phyloP scores from a whole-genome alignment of 2,329 filamentous ascomycete genomes.

The Colletotrichum liriopes region DNA sequence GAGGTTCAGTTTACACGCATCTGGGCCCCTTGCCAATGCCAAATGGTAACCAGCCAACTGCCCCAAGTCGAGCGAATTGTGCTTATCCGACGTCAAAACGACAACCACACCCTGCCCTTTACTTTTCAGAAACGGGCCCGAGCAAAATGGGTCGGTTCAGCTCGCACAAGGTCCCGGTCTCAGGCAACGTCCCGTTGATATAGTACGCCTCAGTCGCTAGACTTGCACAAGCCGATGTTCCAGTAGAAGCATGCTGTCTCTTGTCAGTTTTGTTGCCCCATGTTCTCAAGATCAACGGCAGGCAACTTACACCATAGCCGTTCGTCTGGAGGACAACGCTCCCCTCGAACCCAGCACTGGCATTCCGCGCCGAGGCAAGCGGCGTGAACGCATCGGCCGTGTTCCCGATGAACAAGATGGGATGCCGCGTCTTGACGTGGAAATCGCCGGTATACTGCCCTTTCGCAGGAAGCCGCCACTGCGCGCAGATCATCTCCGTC shows the following conservation, averaged over 20 bases:
- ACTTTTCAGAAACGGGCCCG: background rate
- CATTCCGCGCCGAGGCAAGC: constrained; percentile 54
- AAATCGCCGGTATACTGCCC: constrained; percentile 55
- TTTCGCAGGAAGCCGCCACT: constrained; percentile 56
- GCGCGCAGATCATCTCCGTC: constrained; percentile 51
- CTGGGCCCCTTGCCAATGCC: background rate
- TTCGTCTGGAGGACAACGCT: constrained; percentile 56
- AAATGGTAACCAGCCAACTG: background rate
- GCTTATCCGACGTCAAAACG: background rate
- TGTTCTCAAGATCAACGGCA: background rate
- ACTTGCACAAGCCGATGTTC: constrained; percentile 38
- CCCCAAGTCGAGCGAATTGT: background rate
- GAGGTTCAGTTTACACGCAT: background rate
- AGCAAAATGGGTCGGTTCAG: constrained; percentile 34
- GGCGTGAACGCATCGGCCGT: constrained; percentile 57
- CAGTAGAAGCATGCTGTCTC: background rate
- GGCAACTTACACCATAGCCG: constrained; percentile 54
- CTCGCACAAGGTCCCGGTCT: constrained; percentile 41
- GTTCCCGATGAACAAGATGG: constrained; percentile 57
- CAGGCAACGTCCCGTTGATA: constrained; percentile 41
- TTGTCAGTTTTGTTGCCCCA: background rate
- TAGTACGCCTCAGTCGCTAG: constrained; percentile 43
- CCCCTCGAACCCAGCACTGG: constrained; percentile 54
- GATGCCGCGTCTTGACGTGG: constrained; percentile 50
- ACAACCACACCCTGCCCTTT: background rate